Conservation (phyloP, 192 early-diverging fungal species). For the Diversispora eburnea region DNA sequence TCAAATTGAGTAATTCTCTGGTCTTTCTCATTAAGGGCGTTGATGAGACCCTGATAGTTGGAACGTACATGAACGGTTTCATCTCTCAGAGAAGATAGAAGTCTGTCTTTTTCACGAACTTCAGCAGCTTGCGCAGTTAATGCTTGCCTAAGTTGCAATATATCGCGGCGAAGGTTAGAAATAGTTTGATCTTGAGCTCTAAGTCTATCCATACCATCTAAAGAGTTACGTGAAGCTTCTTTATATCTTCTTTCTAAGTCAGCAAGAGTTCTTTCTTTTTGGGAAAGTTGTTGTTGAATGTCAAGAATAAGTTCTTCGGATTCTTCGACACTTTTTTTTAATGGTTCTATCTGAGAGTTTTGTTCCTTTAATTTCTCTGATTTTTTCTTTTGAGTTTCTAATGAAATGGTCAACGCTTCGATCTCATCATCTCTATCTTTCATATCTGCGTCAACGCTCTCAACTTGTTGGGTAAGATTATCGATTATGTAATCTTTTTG, state of each 20-base stretch:
- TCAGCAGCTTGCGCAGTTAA: slow-evolving; percentile 3
- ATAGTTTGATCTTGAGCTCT: slow-evolving; percentile 17
- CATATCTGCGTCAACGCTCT: slow-evolving; percentile 25
- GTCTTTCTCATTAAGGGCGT: slow-evolving; percentile 23
- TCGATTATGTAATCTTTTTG: slow-evolving; percentile 30
- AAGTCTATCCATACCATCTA: slow-evolving; percentile 7
- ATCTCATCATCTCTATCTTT: slow-evolving; percentile 29
- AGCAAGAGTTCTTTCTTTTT: slow-evolving; percentile 10
- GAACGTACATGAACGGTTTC: slow-evolving; percentile 18
- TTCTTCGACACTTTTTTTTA: slow-evolving; percentile 4
- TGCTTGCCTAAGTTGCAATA: slow-evolving; percentile 11
- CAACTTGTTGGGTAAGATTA: slow-evolving; percentile 24
- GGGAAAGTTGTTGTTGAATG: not conserved
- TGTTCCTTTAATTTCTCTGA: slow-evolving; percentile 17
- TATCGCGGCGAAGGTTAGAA: slow-evolving; percentile 12
- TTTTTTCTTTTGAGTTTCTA: not conserved
- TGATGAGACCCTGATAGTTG: slow-evolving; percentile 25
- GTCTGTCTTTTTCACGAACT: slow-evolving; percentile 15
- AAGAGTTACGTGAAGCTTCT: not conserved
- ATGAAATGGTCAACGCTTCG: not conserved
- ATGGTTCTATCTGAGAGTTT: slow-evolving; percentile 15
- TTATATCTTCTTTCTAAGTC: slow-evolving; percentile 18
- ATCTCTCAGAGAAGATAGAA: not conserved
- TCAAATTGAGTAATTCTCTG: slow-evolving; percentile 22
- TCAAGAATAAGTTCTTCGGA: not conserved